Evolutionary conservation across 495 filamentous ascomycete species (phyloP), one percentile per base, ranked within the genome.

Genomic region (Daldinia loculata): DNA sequence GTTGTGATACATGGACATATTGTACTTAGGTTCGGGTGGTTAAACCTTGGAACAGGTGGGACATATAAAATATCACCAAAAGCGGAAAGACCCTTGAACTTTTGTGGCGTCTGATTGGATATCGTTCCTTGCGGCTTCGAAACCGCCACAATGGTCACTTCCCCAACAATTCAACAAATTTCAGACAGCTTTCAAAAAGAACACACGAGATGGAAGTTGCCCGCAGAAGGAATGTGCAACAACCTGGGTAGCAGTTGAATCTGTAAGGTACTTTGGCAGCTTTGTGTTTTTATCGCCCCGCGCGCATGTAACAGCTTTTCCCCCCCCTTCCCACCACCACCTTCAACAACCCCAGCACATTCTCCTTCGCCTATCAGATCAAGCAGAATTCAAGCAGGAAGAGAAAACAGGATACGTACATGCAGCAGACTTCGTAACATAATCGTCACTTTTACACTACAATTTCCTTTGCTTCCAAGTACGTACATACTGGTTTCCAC

Each of bases 131-230:
- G 65, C 70, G 43, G 70, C 57, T 66, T 68, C 57, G 56, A 52
- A 55, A 62, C 74, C 63, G 62, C 67, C 75, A 67, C 75, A 38
- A 62, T 58, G 58, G 63, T 61, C 55, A 57, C 55, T 70, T 71
- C 75, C 75, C 75, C 75, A 77, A 77, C 75, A 77, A 77, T 77
- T 77, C 75, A 77, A 77, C 75, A 77, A 75, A 76, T 74, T 76
- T 77, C 61, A 62, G 51, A 69, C 61, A 66, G 51, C 55, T 45
- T 30, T 63, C 43, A 64, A 72, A 72, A 72, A 72, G 61, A 53
- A 65, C 45, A 55, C 15, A 24, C 52, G 26, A 43, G 38, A 65
- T 22, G 62, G 50, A 61, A 55, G 30, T 27, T 27, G 59, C 63
- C 12, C 12, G 34, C 32, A 26, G 36, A 48, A 45, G 53, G 38